Conservation (phyloP, 306 rosid genomes). For the Pueraria montana region DNA sequence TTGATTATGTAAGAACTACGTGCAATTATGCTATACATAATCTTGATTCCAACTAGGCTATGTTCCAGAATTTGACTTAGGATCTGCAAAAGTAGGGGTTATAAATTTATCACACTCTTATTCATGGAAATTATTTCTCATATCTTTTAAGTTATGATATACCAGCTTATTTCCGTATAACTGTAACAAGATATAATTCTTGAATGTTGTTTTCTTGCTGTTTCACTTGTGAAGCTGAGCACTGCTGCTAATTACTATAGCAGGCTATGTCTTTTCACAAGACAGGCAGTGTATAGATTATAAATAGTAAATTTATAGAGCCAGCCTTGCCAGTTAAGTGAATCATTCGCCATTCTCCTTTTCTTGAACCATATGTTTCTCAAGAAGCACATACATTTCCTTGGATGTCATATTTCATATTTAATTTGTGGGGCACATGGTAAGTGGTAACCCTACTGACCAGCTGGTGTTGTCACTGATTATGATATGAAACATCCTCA, state of each 20-base stretch:
- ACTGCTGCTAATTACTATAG: slow-evolving; percentile 2
- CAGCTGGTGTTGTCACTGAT: neutral
- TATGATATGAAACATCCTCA: slow-evolving; percentile 1
- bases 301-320: slow-evolving; percentile 21
- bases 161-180: neutral
- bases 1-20: slow-evolving; percentile 8
- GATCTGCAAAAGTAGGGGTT: slow-evolving; percentile 10
- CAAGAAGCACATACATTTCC: neutral
- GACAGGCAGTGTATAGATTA: neutral
- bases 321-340: slow-evolving; percentile 27
- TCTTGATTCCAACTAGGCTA: slow-evolving; percentile 19
- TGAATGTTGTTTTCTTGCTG: slow-evolving; percentile 13
- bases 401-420: neutral
- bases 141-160: slow-evolving; percentile 7
- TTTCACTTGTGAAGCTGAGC: slow-evolving; percentile 24
- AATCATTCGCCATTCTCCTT: slow-evolving; percentile 11
- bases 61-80: slow-evolving; percentile 27
- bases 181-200: neutral
- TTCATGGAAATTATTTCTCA: neutral
- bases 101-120: neutral
- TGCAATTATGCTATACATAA: neutral
- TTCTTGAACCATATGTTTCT: slow-evolving; percentile 15
- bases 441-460: neutral
- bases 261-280: slow-evolving; percentile 20
- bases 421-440: neutral